Base-by-base conservation (phyloP, 352 stramenopile genomes). In the Sclerospora graminicola region DNA sequence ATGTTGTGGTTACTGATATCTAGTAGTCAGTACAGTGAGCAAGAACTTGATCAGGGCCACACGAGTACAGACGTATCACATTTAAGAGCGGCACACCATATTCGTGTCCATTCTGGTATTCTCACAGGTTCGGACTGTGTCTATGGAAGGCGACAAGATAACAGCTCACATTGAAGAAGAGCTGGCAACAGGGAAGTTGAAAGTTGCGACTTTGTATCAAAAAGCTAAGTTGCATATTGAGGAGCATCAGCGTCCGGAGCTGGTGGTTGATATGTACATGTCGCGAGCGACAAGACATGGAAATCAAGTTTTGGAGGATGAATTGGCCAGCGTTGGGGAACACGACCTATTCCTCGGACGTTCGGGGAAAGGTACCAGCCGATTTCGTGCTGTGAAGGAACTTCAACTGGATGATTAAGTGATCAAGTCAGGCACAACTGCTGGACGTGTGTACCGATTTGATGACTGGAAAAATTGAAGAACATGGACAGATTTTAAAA, bases 401-500 rank as follows among this genome's bases (percentile, higher is more conserved):
- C 71, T 89, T 51, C 74, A 82, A 49, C 62, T 79, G 16, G 30
- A 54, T 0, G 56, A 70, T 10, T 41, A 62, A 18, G 53, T 71
- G 11, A 76, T 89, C 35, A 69, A 61, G 21, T 82, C 69, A 23
- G 69, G 64, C 0, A 59, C 49, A 13, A 62, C 64, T 13, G 74
- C 77, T n/a, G 57, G 4, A 56, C 54, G 5, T 32, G 46, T n/a
- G 58, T 83, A 9, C 60, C 60, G 57, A 75, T 15, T 67, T 84
- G 19, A 72, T 89, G n/a, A 60, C 70, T 1, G 66, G 83, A 27
- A 89, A 89, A 55, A 85, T 89, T 27, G 69, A 89, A n/a, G 26
- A 65, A 38, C 57, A 83, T n/a, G 72, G 72, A 30, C 74, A 72
- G 29, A 83, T 87, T 29, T 45, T 84, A 1, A 58, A 64, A 16